phyloP scores from a whole-genome alignment of 306 rosid species.

The Pueraria montana region DNA sequence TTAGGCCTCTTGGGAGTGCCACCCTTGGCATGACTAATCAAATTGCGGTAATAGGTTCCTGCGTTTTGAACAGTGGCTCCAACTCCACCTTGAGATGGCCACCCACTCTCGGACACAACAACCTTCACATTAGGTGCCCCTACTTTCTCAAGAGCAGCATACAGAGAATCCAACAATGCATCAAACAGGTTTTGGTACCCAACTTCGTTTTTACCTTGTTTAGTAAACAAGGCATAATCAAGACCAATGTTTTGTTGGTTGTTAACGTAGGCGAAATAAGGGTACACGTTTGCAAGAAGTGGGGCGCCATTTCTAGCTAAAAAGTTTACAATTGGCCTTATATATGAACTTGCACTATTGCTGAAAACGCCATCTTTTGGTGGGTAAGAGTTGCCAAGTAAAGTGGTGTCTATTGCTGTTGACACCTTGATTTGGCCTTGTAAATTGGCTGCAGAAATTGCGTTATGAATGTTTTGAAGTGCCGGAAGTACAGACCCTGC shows the following conservation, averaged over 20 bases:
- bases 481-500: constrained; percentile 53
- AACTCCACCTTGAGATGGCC: constrained; percentile 70
- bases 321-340: constrained; percentile 63
- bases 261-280: constrained; percentile 58
- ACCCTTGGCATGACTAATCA: constrained; percentile 61
- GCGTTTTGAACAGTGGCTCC: constrained; percentile 63
- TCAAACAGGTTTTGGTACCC: constrained; percentile 67
- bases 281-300: constrained; percentile 77
- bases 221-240: constrained; percentile 62
- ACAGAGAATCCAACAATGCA: constrained; percentile 67
- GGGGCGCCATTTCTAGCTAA: constrained; percentile 62
- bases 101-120: constrained; percentile 80
- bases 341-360: constrained; percentile 41
- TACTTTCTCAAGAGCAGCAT: constrained; percentile 72
- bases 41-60: constrained; percentile 55
- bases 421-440: constrained; percentile 70
- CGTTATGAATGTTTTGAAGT: constrained; percentile 54
- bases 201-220: constrained; percentile 49
- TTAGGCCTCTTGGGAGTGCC: constrained; percentile 69
- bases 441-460: constrained; percentile 59
- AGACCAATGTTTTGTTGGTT: constrained; percentile 42
- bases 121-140: constrained; percentile 56
- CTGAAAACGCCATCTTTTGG: constrained; percentile 58
- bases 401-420: constrained; percentile 57
- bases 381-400: constrained; percentile 57